Evolutionary conservation across 179 eudicot species (phyloP).

Genomic region (Sideroxylon spinosum): DNA sequence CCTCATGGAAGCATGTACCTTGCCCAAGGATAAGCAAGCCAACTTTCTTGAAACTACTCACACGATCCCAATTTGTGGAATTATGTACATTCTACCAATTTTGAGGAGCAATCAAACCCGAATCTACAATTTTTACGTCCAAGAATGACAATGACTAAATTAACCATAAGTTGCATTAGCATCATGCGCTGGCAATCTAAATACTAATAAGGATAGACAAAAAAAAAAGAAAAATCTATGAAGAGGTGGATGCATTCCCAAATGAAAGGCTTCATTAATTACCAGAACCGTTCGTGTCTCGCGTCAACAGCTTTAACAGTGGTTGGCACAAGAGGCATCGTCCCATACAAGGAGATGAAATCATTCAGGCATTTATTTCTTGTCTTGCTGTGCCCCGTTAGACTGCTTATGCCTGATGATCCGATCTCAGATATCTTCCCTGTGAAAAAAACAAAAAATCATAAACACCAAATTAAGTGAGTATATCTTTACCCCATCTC

Average conservation of each 20-base stretch:
- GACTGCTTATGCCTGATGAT: slow-evolving; percentile 52
- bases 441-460: slow-evolving; percentile 21
- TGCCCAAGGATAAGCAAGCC: no score
- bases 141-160: no score
- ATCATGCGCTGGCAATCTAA: no score
- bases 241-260: neutral
- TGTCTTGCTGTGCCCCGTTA: slow-evolving; percentile 40
- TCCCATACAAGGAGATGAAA: slow-evolving; percentile 51
- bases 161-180: no score
- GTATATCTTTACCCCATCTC: neutral
- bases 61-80: no score
- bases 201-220: neutral
- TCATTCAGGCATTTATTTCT: slow-evolving; percentile 59
- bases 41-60: no score
- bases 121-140: no score
- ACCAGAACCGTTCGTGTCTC: slow-evolving; percentile 61
- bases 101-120: no score
- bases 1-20: no score
- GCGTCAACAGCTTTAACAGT: slow-evolving; percentile 53
- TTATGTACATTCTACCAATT: no score
- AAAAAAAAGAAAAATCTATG: slow-evolving; percentile 3
- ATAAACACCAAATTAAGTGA: neutral
- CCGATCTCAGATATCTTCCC: slow-evolving; percentile 66
- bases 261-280: slow-evolving; percentile 2
- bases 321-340: slow-evolving; percentile 54